Evolutionary conservation across 192 early-diverging fungal species (phyloP), one percentile per base, ranked within the genome.

Genomic region (Coemansia sp.): DNA sequence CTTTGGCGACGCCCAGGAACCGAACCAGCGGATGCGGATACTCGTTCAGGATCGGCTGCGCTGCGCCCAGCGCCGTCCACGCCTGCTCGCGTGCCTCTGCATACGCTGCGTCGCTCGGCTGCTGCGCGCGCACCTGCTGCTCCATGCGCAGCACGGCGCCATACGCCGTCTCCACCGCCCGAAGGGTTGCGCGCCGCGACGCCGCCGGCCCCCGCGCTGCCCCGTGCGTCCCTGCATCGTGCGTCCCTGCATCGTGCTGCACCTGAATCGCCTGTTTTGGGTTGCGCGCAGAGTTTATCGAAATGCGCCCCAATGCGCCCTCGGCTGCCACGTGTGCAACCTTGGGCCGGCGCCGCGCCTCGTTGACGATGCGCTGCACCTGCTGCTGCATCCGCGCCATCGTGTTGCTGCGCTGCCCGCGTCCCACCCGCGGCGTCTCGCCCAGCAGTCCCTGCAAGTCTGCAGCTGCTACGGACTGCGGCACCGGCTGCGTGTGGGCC

Each of bases 261-360:
- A 92, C 92, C 67, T 86, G 87, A 64, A 94, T 82, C 12, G 90
- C 77, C 65, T 96, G 94, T 50, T 92, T 89, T 2, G 97, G 97
- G 65, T 94, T 94, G 56, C 89, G 83, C 24, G 90, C 90, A 12
- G 97, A 94, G 63, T 89, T 89, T 49, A 92, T 79, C 1, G 95
- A 89, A 60, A 99, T 95, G 67, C 93, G 97, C 60, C 97, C 97
- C 19, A 99, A 80, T 22, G 95, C 94, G 15, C 96, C 96, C 73
- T 97, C 97, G 50, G 96, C 78, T 17, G 94, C 86, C 38, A 95
- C 91, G 87, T 73, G 45, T n/a, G 89, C 88, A 27, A 88, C 86
- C 60, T 94, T 97, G 39, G 91, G 93, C 63, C 90, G 90, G 47
- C 89, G 84, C 67, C 91, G 93, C 41, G 95, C 90, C 58, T 91